phyloP scores from a whole-genome alignment of 1,139 yeast species.

The Diutina rugosa region DNA sequence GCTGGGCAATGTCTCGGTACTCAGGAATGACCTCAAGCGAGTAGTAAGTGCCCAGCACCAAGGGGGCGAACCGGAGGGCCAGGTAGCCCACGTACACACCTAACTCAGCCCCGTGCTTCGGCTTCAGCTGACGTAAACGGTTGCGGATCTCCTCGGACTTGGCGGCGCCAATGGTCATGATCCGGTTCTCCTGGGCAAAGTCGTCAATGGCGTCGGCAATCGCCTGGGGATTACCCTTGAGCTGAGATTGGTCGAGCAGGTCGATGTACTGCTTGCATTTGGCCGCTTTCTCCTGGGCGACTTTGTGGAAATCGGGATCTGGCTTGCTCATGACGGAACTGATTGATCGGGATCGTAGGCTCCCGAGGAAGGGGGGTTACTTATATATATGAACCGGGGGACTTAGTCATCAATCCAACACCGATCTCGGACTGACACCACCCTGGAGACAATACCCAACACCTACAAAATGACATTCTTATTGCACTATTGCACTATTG shows the following conservation, averaged over 20 bases:
- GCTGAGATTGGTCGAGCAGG: neutral
- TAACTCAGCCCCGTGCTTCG: slow-evolving; percentile 25
- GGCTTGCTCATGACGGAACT: neutral
- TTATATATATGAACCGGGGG: too few species aligned
- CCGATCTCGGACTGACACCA: too few species aligned
- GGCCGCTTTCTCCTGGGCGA: neutral
- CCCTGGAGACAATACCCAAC: too few species aligned
- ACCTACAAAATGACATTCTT: too few species aligned
- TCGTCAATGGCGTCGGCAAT: slow-evolving; percentile 1
- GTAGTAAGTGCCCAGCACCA: slow-evolving; percentile 18
- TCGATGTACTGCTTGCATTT: neutral
- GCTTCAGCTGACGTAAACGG: slow-evolving; percentile 13
- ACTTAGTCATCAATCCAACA: too few species aligned
- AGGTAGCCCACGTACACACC: slow-evolving; percentile 35
- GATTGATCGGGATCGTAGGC: neutral
- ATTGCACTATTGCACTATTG: too few species aligned
- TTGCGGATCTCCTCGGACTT: slow-evolving; percentile 20
- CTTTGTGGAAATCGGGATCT: neutral
- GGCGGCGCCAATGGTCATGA: slow-evolving; percentile 20
- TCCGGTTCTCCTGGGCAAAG: neutral
- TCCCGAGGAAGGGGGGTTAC: neutral
- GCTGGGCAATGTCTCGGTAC: slow-evolving; percentile 19
- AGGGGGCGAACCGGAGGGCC: slow-evolving; percentile 22
- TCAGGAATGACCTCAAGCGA: slow-evolving; percentile 23
- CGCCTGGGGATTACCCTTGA: neutral